Base-by-base conservation (phyloP, 148 eudicot genomes). In the Gaultheria prostrata region DNA sequence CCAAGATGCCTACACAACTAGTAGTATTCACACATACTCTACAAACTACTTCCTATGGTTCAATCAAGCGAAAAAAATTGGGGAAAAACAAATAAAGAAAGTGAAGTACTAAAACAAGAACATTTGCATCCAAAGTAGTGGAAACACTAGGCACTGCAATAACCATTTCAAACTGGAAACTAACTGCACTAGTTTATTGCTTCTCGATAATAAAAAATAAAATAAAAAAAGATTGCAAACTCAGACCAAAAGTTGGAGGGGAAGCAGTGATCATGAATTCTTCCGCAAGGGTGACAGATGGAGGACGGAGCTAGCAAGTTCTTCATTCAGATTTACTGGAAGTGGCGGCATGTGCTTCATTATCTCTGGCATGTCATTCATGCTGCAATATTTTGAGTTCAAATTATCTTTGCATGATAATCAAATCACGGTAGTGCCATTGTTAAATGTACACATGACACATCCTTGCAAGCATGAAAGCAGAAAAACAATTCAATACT, bases 321-420 rank as follows among this genome's bases (percentile, higher is more conserved):
- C 98, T 85, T 94, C 97, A 26, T 97, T 92, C 88, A 97, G 84
- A 90, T 93, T 91, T 85, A 94, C 94, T 11, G 98, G 97, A 45
- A 93, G 89, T 0, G 95, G 97, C 20, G 99, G 99, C 99, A 97
- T 93, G 86, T 92, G 98, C 87, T 89, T 92, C 99, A 97, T 93
- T 77, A 92, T 90, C 86, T 94, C 98, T 24, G 99, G 97, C 84
- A 90, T 87, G 79, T 97, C 98, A 49, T 85, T 89, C 86, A 94
- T 84, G 88, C 97, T 97, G 93, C 94, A 86, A 87, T 46, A 82
- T 2, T 78, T 72, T 26, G 57, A 0, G 21, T 26, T 77, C 49
- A 73, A 26, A 79, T 78, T 80, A 84, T 43, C 48, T 33, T 77
- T 26, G 71, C 20, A 72, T 26, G 8, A 32, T 8, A 32, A 81